Evolutionary conservation across 345 rosid species (phyloP).

Genomic region (Murraya paniculata): DNA sequence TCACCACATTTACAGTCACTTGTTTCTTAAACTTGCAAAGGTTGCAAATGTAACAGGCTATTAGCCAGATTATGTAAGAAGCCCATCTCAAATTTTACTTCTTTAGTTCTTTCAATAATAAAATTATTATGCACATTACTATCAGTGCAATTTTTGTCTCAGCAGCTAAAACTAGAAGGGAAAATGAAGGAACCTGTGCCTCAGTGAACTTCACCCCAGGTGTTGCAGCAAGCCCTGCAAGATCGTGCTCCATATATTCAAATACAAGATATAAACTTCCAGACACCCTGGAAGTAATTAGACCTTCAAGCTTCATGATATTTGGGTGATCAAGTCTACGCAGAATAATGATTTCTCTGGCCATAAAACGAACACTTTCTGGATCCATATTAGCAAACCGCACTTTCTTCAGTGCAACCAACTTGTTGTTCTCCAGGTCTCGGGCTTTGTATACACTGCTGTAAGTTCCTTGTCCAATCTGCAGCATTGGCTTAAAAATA

Average conservation of each 20-base stretch:
- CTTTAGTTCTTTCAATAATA: not conserved
- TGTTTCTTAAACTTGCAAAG: not conserved
- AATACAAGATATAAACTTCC: conserved; percentile 55
- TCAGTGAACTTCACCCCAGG: conserved; percentile 44
- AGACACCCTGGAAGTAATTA: conserved; percentile 51
- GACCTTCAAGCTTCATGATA: conserved; percentile 61
- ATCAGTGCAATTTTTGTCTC: not conserved
- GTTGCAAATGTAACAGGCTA: not conserved
- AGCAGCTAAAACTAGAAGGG: not conserved
- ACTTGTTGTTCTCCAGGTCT: conserved; percentile 49
- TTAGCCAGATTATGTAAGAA: not conserved
- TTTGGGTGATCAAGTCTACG: conserved; percentile 60
- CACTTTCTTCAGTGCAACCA: conserved; percentile 63
- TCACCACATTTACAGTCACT: not conserved
- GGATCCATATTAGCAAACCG: conserved; percentile 66
- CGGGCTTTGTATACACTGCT: conserved; percentile 63
- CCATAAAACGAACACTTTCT: conserved; percentile 68
- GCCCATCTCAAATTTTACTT: not conserved
- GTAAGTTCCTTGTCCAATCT: conserved; percentile 72
- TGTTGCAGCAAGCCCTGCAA: conserved; percentile 49
- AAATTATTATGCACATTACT: not conserved
- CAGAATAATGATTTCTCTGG: conserved; percentile 55
- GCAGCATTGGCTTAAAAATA: conserved; percentile 8
- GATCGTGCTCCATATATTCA: conserved; percentile 68
- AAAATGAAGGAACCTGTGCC: conserved; percentile 42